Percentiles rank a stretch among this genome's conserved stretches.
Conservation (phyloP, 1,284 basidiomycete species). For the Leucoagaricus sp. region DNA sequence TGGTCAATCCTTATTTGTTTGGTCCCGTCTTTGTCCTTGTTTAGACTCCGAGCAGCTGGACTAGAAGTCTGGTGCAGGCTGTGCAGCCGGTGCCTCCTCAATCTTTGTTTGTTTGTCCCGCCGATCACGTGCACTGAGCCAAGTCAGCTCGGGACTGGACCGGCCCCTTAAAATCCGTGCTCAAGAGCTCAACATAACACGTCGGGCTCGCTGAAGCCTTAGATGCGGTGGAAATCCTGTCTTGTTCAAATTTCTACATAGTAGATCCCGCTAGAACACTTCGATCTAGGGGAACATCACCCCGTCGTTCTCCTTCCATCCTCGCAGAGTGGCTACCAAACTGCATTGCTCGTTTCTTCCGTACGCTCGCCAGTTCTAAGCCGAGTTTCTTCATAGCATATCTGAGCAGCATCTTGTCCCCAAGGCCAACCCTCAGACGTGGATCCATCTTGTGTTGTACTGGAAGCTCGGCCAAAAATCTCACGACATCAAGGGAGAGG, state of each 20-base stretch:
- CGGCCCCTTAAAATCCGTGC: background rate
- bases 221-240: too few relatives aligned
- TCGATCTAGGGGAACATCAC: slow-evolving; percentile 45
- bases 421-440: slow-evolving; percentile 63
- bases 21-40: too few relatives aligned
- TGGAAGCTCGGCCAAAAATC: slow-evolving; percentile 73
- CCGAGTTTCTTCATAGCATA: slow-evolving; percentile 70
- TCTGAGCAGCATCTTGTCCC: slow-evolving; percentile 88
- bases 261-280: background rate
- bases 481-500: slow-evolving; percentile 78
- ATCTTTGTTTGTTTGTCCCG: too few relatives aligned
- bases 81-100: too few relatives aligned
- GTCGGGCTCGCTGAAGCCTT: too few relatives aligned
- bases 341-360: slow-evolving; percentile 96
- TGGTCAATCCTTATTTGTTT: too few relatives aligned
- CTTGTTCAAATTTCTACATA: too few relatives aligned
- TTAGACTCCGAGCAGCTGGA: too few relatives aligned
- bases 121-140: too few relatives aligned
- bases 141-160: too few relatives aligned
- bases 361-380: slow-evolving; percentile 61
- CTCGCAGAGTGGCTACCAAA: slow-evolving; percentile 94
- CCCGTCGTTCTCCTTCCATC: slow-evolving; percentile 72
- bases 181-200: too few relatives aligned
- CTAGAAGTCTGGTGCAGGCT: too few relatives aligned
- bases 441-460: slow-evolving; percentile 84